Evolutionary conservation across 2,329 filamentous ascomycete genomes (phyloP).

Genomic region (Dactylellina sp.): DNA sequence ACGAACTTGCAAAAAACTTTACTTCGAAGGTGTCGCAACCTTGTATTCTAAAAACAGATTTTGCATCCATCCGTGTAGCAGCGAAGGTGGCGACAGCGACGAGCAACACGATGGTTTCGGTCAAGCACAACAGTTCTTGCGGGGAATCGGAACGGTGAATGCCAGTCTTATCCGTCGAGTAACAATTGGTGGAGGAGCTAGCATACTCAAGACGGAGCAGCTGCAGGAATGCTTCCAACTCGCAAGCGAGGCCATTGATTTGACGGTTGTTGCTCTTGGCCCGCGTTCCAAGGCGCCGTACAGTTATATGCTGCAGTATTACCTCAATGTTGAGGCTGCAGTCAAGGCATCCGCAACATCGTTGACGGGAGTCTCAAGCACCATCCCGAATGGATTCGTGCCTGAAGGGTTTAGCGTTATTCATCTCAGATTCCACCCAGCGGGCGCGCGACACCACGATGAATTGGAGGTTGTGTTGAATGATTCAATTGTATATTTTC

Average conservation of each 20-base stretch:
- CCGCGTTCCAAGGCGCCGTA: slow-evolving; percentile 54
- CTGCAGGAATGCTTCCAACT: slow-evolving; percentile 44
- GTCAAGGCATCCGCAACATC: slow-evolving; percentile 35
- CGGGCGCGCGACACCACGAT: slow-evolving; percentile 9
- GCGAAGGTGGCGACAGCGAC: slow-evolving; percentile 9
- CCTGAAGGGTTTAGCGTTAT: slow-evolving; percentile 46
- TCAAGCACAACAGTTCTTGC: slow-evolving; percentile 42
- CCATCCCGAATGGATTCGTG: slow-evolving; percentile 48
- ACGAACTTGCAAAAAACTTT: slow-evolving; percentile 43
- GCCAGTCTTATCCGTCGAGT: slow-evolving; percentile 43
- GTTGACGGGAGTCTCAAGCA: slow-evolving; percentile 40
- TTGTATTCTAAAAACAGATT: slow-evolving; percentile 52
- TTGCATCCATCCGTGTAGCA: slow-evolving; percentile 29
- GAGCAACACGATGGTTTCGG: slow-evolving; percentile 30
- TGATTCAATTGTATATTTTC: slow-evolving; percentile 38
- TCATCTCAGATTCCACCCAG: slow-evolving; percentile 36
- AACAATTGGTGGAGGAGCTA: slow-evolving; percentile 48
- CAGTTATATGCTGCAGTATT: slow-evolving; percentile 56
- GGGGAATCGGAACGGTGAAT: slow-evolving; percentile 42
- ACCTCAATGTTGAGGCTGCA: slow-evolving; percentile 49
- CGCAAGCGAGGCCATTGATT: slow-evolving; percentile 30
- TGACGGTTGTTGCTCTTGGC: slow-evolving; percentile 44
- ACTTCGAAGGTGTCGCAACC: slow-evolving; percentile 35
- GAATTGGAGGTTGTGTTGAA: slow-evolving; percentile 42
- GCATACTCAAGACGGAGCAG: slow-evolving; percentile 40